Percentiles rank a stretch among this genome's conserved stretches.
Evolutionary conservation across 1,284 basidiomycete genomes (phyloP).

Genomic region (Cystobasidium sp.): DNA sequence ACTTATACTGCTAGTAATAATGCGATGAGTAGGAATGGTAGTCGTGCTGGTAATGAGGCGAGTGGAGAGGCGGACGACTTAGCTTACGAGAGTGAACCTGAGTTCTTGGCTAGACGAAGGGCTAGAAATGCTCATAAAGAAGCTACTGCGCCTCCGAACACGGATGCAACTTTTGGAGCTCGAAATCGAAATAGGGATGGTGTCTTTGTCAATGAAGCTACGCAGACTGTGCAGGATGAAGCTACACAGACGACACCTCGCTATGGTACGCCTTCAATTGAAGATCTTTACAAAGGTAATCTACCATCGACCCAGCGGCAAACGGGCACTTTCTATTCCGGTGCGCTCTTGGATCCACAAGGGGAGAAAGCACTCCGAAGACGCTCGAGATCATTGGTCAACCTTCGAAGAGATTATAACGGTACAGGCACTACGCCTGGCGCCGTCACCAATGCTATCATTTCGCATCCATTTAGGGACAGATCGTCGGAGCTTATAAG

Average conservation of each 20-base stretch:
- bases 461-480: slow-evolving; percentile 23
- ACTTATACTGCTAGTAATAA: slow-evolving; percentile 2
- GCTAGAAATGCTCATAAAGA: slow-evolving; percentile 6
- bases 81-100: slow-evolving; percentile 39
- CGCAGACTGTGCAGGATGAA: neutral
- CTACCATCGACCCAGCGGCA: neutral
- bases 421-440: neutral
- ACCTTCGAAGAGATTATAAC: slow-evolving; percentile 1
- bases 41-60: neutral
- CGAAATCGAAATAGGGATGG: neutral
- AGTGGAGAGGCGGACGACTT: slow-evolving; percentile 6
- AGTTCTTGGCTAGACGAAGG: slow-evolving; percentile 9
- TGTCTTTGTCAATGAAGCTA: neutral
- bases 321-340: neutral
- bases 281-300: neutral
- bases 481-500: slow-evolving; percentile 1
- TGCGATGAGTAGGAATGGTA: neutral
- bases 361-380: slow-evolving; percentile 21
- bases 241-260: neutral
- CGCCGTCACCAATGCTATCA: neutral
- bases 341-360: neutral
- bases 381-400: slow-evolving; percentile 33
- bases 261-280: neutral
- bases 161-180: neutral
- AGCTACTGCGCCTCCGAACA: neutral